A percentile compares a stretch with the other conserved stretches of the same genome.
These are phyloP conservation scores for Leccinum sublutescens DNA, from an alignment of 768 basidiomycete species.

Conservation along the genomic window DNA sequence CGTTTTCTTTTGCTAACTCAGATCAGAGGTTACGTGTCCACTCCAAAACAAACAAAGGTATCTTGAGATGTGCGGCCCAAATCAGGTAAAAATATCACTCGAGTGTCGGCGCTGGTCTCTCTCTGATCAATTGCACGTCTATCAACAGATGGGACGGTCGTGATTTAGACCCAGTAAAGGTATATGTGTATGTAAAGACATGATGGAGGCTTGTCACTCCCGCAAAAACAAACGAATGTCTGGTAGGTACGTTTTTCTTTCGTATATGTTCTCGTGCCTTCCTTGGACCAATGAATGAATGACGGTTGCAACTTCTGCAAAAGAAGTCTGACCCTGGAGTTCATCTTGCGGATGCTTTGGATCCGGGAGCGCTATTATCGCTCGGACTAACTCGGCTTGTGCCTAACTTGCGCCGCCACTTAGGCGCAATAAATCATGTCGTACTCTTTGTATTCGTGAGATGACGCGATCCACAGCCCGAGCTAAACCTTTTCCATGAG, in stretches of 20 bases:
- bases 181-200: not conserved
- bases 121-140: conserved; percentile 11
- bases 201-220: not conserved
- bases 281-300: not conserved
- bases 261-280: conserved; percentile 4
- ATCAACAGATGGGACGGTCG: conserved; percentile 16
- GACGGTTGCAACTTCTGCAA: conserved; percentile 1
- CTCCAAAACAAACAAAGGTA: not conserved
- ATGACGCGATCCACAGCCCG: not conserved
- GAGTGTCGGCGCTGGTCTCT: not conserved
- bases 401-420: not conserved
- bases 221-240: not conserved
- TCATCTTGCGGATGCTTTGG: conserved; percentile 12
- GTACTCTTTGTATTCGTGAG: not conserved
- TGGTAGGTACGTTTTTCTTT: not conserved
- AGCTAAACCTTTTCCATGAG: not conserved
- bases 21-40: not conserved
- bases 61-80: not conserved
- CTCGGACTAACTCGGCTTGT: conserved; percentile 12
- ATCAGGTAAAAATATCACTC: not conserved
- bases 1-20: not conserved
- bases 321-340: conserved; percentile 5
- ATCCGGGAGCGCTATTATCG: conserved; percentile 14
- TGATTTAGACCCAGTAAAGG: conserved; percentile 5
- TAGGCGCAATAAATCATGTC: not conserved